Conservation (phyloP, 2,329 filamentous ascomycete genomes). For the Verticillium longisporum region DNA sequence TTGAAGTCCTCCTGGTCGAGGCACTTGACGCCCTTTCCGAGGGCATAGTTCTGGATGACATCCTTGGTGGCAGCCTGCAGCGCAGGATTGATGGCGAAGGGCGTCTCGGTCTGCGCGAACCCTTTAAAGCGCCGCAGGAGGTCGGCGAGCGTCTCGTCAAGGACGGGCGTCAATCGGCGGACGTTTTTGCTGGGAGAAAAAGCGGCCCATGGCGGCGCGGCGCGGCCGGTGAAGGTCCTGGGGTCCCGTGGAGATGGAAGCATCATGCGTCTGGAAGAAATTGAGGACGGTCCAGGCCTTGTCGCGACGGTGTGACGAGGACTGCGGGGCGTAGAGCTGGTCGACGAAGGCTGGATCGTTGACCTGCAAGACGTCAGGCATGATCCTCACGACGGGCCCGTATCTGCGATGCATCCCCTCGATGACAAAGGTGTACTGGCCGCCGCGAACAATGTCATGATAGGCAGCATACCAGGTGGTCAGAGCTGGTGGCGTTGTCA, state of each 20-base stretch:
- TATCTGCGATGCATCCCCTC: conserved; percentile 20
- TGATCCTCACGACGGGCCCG: conserved; percentile 30
- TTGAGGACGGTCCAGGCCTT: not conserved
- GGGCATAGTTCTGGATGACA: not conserved
- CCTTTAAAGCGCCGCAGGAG: conserved; percentile 10
- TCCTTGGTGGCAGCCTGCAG: not conserved
- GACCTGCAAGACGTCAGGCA: conserved; percentile 30
- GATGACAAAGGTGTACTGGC: conserved; percentile 34
- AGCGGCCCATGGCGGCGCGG: conserved; percentile 20
- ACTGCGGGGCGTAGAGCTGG: conserved; percentile 21
- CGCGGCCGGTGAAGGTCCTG: conserved; percentile 25
- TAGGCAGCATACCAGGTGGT: conserved; percentile 34
- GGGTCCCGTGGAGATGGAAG: conserved; percentile 19
- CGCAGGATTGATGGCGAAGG: not conserved
- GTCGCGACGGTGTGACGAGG: not conserved
- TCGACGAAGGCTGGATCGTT: conserved; percentile 24
- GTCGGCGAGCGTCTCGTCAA: conserved; percentile 26
- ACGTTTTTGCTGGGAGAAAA: conserved; percentile 27
- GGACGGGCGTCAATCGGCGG: conserved; percentile 27
- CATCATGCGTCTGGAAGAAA: not conserved
- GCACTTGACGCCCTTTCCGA: conserved; percentile 16
- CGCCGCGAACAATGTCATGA: conserved; percentile 33
- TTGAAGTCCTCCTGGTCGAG: conserved; percentile 22
- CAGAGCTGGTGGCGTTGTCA: conserved; percentile 16
- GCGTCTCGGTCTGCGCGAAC: not conserved